Conservation (phyloP, 257 asterid genomes). For the Fraxinus cuspidata region DNA sequence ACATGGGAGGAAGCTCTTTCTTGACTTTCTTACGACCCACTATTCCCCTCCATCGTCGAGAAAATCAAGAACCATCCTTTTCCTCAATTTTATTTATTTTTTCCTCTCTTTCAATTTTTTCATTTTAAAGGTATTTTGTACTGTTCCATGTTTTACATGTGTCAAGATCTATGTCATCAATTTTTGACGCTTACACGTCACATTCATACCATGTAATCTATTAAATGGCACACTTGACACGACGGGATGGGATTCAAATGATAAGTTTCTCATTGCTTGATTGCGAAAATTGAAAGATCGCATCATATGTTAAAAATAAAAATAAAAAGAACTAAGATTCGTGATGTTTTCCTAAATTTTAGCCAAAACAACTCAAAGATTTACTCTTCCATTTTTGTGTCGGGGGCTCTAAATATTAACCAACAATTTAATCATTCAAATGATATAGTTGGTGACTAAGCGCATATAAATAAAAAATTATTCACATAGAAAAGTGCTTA, state of each 20-base stretch:
- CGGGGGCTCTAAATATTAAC: neutral
- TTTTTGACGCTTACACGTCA: neutral
- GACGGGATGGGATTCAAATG: too few species aligned
- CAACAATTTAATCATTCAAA: neutral
- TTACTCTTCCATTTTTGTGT: too few species aligned
- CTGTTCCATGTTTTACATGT: neutral
- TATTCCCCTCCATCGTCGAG: neutral
- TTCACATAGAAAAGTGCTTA: neutral
- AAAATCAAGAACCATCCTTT: neutral
- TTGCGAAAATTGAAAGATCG: neutral
- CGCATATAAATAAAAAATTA: neutral
- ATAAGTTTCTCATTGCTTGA: neutral
- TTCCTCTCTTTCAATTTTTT: neutral
- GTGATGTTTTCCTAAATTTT: too few species aligned
- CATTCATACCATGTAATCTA: neutral
- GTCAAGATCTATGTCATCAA: neutral
- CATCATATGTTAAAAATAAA: neutral
- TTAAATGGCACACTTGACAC: neutral
- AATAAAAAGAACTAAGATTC: too few species aligned
- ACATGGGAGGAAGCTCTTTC: neutral
- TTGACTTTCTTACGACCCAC: neutral
- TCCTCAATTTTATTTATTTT: neutral
- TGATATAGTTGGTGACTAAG: neutral
- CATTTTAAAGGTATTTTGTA: neutral
- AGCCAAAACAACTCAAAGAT: too few species aligned